These are phyloP conservation scores for Apiospora hydei DNA, from an alignment of 2,329 filamentous ascomycete genomes.

Conservation along the genomic window DNA sequence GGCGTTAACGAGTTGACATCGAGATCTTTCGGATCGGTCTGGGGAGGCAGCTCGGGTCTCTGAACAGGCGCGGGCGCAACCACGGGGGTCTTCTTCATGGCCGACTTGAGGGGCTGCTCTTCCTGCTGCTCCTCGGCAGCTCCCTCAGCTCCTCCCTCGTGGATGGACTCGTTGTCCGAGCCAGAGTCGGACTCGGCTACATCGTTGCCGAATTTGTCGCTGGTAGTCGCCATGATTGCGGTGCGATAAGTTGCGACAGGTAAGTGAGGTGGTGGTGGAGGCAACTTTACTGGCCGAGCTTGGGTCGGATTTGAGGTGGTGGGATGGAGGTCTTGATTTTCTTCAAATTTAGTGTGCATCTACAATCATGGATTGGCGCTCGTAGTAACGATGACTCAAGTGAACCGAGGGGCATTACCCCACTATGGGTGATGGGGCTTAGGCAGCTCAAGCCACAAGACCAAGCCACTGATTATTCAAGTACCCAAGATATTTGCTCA, in stretches of 20 bases:
- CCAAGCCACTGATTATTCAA: background rate
- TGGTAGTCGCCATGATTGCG: constrained; percentile 22
- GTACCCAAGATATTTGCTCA: too few relatives aligned
- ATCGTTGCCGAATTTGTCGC: constrained; percentile 73
- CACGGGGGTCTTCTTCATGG: constrained; percentile 79
- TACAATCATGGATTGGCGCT: constrained; percentile 20
- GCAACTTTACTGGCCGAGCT: constrained; percentile 18
- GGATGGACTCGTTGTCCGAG: constrained; percentile 66
- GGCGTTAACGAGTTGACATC: constrained; percentile 83
- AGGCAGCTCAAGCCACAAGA: background rate
- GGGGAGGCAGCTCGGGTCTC: constrained; percentile 71
- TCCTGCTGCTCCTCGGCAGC: constrained; percentile 61
- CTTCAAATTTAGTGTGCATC: constrained; percentile 24
- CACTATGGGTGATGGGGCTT: constrained; percentile 11
- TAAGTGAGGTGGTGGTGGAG: constrained; percentile 5
- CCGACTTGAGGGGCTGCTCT: constrained; percentile 79
- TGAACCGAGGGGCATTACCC: constrained; percentile 23
- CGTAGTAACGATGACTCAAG: constrained; percentile 22
- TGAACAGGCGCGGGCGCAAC: constrained; percentile 62
- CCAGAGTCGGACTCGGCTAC: constrained; percentile 73
- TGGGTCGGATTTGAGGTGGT: constrained; percentile 20
- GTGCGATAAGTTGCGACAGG: constrained; percentile 7
- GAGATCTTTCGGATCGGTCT: constrained; percentile 90
- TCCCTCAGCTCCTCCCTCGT: constrained; percentile 59
- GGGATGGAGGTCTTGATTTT: constrained; percentile 22